phyloP scores from a whole-genome alignment of 345 rosid genomes.

The Stellera chamaejasme region DNA sequence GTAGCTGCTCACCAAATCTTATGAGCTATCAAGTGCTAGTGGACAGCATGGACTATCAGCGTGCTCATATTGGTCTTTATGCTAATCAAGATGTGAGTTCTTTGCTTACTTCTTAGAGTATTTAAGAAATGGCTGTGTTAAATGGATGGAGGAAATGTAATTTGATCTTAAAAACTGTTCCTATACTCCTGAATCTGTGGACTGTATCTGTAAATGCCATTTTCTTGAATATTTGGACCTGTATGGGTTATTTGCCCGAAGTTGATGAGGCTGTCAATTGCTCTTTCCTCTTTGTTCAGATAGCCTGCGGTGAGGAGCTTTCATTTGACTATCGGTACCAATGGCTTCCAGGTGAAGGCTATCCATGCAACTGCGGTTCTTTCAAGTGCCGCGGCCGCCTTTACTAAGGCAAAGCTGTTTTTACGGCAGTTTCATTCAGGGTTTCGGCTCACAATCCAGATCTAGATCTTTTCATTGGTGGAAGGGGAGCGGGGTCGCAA shows the following conservation, averaged over 20 bases:
- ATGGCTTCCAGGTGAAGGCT: constrained; percentile 47
- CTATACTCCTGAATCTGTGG: neutral
- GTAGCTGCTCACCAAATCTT: constrained; percentile 90
- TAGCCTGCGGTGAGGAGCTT: constrained; percentile 86
- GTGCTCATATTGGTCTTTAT: constrained; percentile 80
- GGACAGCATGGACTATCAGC: constrained; percentile 78
- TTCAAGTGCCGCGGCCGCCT: constrained; percentile 59
- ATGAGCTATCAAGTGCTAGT: constrained; percentile 73
- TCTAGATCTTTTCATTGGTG: too few relatives aligned
- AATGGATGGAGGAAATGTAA: neutral
- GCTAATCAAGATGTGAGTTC: constrained; percentile 84
- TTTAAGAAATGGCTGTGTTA: neutral
- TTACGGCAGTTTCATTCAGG: neutral
- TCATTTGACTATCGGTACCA: constrained; percentile 52
- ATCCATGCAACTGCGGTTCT: constrained; percentile 66
- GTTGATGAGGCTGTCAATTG: constrained; percentile 4
- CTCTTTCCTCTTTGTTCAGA: constrained; percentile 43
- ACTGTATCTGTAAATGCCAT: neutral
- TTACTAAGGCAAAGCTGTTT: constrained; percentile 17
- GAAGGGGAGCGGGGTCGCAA: too few relatives aligned
- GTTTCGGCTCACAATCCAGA: neutral
- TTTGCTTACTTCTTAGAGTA: constrained; percentile 5
- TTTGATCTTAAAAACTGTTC: too few relatives aligned
- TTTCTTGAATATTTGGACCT: neutral
- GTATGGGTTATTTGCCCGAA: neutral